Evolutionary conservation across 768 basidiomycete genomes (phyloP), one percentile per base, ranked within the genome.

Genomic region (Tylopilus rubrobrunneus): DNA sequence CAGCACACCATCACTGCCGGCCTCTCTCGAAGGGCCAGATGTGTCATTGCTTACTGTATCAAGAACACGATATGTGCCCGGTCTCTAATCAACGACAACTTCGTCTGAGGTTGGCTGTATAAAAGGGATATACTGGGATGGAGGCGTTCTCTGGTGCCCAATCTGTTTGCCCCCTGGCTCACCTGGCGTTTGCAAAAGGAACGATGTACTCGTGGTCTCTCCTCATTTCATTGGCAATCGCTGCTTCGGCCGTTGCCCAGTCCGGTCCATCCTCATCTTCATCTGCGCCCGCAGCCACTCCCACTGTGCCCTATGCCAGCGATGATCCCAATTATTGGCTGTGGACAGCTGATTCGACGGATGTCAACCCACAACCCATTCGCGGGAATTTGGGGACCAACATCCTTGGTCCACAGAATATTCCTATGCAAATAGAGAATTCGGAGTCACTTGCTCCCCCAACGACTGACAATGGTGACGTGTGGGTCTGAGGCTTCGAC

Each of bases 351-450:
- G 53, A 61, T 8, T 62, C 62, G 21, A 6, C 55, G 33, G 61
- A 62, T 7, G 63, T 53, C 44, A 41, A 61, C 37, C 76, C 78
- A 8, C 56, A 79, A 56, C 76, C 81, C 10, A 61, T 78, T 39
- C 78, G 81, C 17, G 77, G 67, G 2, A 33, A 59, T 1, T 67
- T 78, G 3, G 83, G 84, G 0, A 71, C 73, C 1, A 53, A 51
- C 4, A 73, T 87, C 49, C 61, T 87, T 2, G 29, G 29, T 10
- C 29, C 82, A 1, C 73, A 82, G 33, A 83, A 86, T 59, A 42
- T 77, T 5, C 75, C 75, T n/a, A 14, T 85, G 15, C 79, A 80
- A 48, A 61, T 75, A 29, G 74, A 85, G 65, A 84, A 85, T 7
- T 31, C 29, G 29, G 29, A 31, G 10, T 3, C 52, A 72, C 53